Evolutionary conservation across 1,284 basidiomycete species (phyloP).

Genomic region (Ganoderma resinaceum): DNA sequence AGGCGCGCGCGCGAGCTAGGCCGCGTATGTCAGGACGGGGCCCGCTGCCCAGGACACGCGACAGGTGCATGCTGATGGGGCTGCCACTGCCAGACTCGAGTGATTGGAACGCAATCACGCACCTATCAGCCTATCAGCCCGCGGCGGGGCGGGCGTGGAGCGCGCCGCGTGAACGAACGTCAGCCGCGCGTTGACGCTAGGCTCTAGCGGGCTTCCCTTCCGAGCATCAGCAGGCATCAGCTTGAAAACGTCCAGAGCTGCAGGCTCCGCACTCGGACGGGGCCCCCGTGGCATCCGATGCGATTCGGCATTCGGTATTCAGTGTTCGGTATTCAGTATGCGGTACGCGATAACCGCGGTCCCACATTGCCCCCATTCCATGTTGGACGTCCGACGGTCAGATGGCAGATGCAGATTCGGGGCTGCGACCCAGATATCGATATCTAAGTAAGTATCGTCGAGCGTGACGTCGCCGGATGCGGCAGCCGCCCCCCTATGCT

Average conservation of each 20-base stretch:
- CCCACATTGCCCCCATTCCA: no score
- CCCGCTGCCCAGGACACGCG: not conserved
- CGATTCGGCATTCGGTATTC: no score
- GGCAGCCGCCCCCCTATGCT: not conserved
- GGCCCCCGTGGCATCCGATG: no score
- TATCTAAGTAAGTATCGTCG: not conserved
- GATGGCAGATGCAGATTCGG: no score
- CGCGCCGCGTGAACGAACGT: not conserved
- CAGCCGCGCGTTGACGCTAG: not conserved
- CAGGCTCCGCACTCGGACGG: no score
- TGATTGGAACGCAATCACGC: constrained; percentile 7
- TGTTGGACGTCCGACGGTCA: no score
- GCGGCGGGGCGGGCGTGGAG: not conserved
- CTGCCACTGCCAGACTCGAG: no score
- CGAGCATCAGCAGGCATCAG: no score
- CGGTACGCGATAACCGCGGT: no score
- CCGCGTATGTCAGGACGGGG: constrained; percentile 7
- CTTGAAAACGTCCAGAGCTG: no score
- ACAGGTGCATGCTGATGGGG: not conserved
- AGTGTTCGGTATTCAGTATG: no score
- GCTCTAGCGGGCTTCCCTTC: not conserved
- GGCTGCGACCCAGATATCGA: not conserved
- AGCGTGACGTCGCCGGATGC: not conserved
- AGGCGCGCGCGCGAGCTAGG: not conserved
- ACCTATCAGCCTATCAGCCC: constrained; percentile 2